These are phyloP conservation scores for Lophiotrema nucula DNA, from an alignment of 495 filamentous ascomycete genomes.

Conservation along the genomic window DNA sequence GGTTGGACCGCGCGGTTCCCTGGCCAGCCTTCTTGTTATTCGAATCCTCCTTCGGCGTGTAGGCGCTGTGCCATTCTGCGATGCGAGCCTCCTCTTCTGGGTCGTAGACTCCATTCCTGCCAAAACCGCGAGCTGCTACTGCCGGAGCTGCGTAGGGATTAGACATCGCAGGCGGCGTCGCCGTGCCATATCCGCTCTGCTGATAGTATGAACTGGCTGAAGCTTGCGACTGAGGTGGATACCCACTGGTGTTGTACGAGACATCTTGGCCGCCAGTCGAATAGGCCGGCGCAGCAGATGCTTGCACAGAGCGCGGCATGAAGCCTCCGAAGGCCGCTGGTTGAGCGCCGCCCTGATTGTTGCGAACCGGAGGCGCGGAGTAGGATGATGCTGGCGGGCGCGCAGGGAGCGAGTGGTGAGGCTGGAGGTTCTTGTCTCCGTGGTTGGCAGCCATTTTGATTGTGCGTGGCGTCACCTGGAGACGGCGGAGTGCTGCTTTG, in stretches of 20 bases:
- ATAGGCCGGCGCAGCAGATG: slow-evolving; percentile 5
- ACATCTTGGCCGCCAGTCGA: neutral
- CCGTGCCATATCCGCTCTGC: neutral
- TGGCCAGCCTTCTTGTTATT: slow-evolving; percentile 37
- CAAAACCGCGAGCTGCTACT: neutral
- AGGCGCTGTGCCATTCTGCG: slow-evolving; percentile 95
- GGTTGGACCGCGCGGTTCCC: neutral
- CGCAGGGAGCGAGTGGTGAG: slow-evolving; percentile 72
- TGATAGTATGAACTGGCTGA: slow-evolving; percentile 27
- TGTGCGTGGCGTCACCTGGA: too few relatives aligned
- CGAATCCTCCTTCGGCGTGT: slow-evolving; percentile 60
- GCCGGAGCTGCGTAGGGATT: neutral
- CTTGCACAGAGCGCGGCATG: slow-evolving; percentile 59
- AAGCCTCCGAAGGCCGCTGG: slow-evolving; percentile 52
- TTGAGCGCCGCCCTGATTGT: slow-evolving; percentile 29
- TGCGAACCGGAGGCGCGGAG: slow-evolving; percentile 55
- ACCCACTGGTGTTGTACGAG: slow-evolving; percentile 79
- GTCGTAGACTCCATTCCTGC: neutral
- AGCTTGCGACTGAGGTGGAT: slow-evolving; percentile 61
- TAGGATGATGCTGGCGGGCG: slow-evolving; percentile 71
- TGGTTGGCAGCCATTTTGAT: too few relatives aligned
- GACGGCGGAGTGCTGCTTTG: too few relatives aligned
- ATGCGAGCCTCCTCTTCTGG: slow-evolving; percentile 88
- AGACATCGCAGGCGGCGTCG: slow-evolving; percentile 33
- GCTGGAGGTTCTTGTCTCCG: slow-evolving; percentile 43